These are phyloP conservation scores for Tylopilus cervinicoccineus DNA, from an alignment of 768 basidiomycete genomes.

Conservation along the genomic window DNA sequence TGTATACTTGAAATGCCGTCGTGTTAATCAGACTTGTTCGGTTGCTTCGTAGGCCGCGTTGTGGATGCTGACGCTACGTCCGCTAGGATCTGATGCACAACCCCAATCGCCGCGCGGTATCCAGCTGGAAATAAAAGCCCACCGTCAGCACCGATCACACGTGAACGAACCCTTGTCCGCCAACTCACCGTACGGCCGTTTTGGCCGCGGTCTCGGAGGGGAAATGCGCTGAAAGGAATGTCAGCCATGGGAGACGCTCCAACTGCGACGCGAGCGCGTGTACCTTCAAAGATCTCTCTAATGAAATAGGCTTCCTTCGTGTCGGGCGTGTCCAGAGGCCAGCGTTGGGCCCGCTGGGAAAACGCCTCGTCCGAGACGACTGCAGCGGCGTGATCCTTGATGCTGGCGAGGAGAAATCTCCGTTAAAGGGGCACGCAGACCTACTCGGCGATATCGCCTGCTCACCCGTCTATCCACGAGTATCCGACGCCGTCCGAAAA, in stretches of 20 bases:
- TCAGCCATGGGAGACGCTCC: slow-evolving; percentile 1
- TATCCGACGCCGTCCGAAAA: slow-evolving; percentile 99
- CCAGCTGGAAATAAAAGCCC: slow-evolving; percentile 52
- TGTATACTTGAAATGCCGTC: slow-evolving; percentile 15
- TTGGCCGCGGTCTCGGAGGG: slow-evolving; percentile 79
- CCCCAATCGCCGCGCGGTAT: slow-evolving; percentile 97
- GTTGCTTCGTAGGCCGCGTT: slow-evolving; percentile 71
- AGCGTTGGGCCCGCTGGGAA: slow-evolving; percentile 66
- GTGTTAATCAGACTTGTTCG: slow-evolving; percentile 11
- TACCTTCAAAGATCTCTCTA: slow-evolving; percentile 86
- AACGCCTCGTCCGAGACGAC: slow-evolving; percentile 81
- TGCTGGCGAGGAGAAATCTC: slow-evolving; percentile 41
- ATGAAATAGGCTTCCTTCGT: slow-evolving; percentile 97
- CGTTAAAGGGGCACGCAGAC: background rate
- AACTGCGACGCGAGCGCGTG: background rate
- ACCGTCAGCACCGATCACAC: slow-evolving; percentile 13
- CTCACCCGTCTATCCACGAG: slow-evolving; percentile 96
- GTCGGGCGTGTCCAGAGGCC: slow-evolving; percentile 77
- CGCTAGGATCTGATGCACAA: slow-evolving; percentile 90
- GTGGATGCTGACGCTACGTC: slow-evolving; percentile 94
- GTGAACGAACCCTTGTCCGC: slow-evolving; percentile 4
- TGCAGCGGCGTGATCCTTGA: slow-evolving; percentile 81
- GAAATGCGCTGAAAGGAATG: slow-evolving; percentile 57
- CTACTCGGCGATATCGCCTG: background rate
- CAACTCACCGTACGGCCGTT: slow-evolving; percentile 82